A percentile compares a stretch with the other conserved stretches of the same genome.
Conservation (phyloP, 768 basidiomycete species). For the Serendipita sp. region DNA sequence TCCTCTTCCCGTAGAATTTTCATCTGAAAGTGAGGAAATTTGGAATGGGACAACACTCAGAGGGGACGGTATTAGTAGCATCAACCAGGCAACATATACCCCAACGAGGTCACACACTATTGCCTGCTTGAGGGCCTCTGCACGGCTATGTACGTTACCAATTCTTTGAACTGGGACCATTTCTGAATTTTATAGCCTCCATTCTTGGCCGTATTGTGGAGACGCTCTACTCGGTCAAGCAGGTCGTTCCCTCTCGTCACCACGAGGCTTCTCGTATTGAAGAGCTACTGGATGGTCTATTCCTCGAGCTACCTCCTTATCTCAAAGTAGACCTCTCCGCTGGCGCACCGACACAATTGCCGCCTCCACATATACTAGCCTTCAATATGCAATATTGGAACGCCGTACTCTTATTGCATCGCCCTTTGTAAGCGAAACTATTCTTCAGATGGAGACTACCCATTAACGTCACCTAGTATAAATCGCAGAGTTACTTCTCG, state of each 20-base stretch:
- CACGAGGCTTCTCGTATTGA: slow-evolving; percentile 40
- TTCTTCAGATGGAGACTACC: neutral
- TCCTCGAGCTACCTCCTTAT: slow-evolving; percentile 45
- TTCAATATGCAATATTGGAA: slow-evolving; percentile 66
- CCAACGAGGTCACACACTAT: slow-evolving; percentile 32
- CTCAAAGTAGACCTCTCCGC: slow-evolving; percentile 18
- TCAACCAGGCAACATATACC: slow-evolving; percentile 15
- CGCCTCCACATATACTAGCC: slow-evolving; percentile 49
- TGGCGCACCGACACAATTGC: slow-evolving; percentile 19
- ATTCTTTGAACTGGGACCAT: neutral
- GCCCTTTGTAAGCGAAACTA: slow-evolving; percentile 48
- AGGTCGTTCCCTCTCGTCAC: slow-evolving; percentile 25
- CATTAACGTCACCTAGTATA: neutral
- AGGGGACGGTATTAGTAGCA: slow-evolving; percentile 20
- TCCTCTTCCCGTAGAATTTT: slow-evolving; percentile 39
- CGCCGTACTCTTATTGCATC: slow-evolving; percentile 53
- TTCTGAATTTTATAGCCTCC: slow-evolving; percentile 28
- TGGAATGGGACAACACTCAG: slow-evolving; percentile 34
- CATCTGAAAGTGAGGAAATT: slow-evolving; percentile 42
- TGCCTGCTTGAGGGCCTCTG: slow-evolving; percentile 38
- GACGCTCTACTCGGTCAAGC: slow-evolving; percentile 49
- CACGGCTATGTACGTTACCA: slow-evolving; percentile 38
- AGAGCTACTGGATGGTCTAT: slow-evolving; percentile 57
- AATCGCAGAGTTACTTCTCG: slow-evolving; percentile 2
- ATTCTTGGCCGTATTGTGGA: slow-evolving; percentile 54